Evolutionary conservation across 176 grass and related monocot species (phyloP).

Genomic region (Aegilops tauschii): DNA sequence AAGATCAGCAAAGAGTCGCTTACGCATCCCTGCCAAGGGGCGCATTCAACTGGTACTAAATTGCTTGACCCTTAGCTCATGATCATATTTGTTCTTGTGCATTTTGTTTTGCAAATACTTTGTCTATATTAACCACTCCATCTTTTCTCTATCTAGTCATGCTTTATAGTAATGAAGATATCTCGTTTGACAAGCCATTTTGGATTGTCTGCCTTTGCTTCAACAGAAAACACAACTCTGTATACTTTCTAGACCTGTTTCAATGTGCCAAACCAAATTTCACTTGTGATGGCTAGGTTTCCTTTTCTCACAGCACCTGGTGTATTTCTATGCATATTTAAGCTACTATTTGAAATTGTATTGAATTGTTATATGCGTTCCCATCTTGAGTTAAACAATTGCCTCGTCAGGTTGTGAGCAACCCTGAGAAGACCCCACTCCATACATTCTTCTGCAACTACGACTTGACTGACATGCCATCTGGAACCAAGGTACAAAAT

Average conservation of each 20-base stretch:
- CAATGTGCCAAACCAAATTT: background rate
- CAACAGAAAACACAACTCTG: background rate
- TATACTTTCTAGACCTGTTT: background rate
- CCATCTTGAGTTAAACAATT: background rate
- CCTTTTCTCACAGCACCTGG: background rate
- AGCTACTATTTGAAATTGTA: background rate
- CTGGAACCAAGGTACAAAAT: slow-evolving; percentile 79
- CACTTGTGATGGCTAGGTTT: background rate
- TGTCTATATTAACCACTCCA: background rate
- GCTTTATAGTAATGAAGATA: background rate
- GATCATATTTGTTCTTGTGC: background rate
- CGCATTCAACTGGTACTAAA: slow-evolving; percentile 85
- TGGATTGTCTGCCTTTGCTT: slow-evolving; percentile 13
- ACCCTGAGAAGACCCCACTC: slow-evolving; percentile 94
- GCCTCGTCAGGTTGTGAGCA: slow-evolving; percentile 81
- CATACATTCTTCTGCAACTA: slow-evolving; percentile 99
- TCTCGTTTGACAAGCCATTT: background rate
- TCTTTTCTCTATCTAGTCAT: background rate
- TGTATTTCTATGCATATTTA: background rate
- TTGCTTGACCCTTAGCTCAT: slow-evolving; percentile 15
- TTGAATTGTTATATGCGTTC: background rate
- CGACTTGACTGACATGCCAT: slow-evolving; percentile 96
- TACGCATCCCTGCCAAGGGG: slow-evolving; percentile 88
- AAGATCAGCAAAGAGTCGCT: slow-evolving; percentile 75
- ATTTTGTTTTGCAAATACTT: slow-evolving; percentile 1